phyloP scores from a whole-genome alignment of 208 protist species.

The Crithidia fasciculata region DNA sequence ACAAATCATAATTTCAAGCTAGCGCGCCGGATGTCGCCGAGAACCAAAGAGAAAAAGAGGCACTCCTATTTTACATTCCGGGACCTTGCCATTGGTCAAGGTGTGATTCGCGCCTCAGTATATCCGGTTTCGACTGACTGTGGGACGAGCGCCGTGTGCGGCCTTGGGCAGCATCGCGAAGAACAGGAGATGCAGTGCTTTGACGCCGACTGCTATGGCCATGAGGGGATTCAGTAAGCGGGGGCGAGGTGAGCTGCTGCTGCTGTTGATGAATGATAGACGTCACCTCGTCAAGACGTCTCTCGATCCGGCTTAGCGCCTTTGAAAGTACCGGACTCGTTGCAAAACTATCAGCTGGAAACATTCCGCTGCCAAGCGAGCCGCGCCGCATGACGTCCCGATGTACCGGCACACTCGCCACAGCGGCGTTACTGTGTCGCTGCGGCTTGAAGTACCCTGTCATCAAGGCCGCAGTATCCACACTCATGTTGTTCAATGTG shows the following conservation, averaged over 20 bases:
- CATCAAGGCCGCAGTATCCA: constrained; percentile 58
- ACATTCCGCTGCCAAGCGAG: constrained; percentile 7
- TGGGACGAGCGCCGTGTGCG: constrained; percentile 19
- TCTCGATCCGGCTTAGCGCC: constrained; percentile 68
- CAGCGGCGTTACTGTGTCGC: constrained; percentile 9
- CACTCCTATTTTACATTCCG: constrained; percentile 10
- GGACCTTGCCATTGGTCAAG: constrained; percentile 32
- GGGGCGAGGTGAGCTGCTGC: constrained; percentile 23
- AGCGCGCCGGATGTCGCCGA: neutral
- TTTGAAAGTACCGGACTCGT: constrained; percentile 54
- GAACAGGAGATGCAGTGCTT: constrained; percentile 19
- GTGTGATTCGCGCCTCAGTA: constrained; percentile 23
- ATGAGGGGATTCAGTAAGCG: neutral
- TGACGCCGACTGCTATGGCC: constrained; percentile 19
- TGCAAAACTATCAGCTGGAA: constrained; percentile 25
- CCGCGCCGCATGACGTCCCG: constrained; percentile 10
- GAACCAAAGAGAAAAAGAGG: constrained; percentile 3
- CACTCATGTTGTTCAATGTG: constrained; percentile 38
- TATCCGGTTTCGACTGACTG: constrained; percentile 28
- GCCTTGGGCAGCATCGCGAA: constrained; percentile 18
- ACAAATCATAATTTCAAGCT: neutral
- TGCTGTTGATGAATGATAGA: constrained; percentile 65
- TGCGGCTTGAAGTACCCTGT: constrained; percentile 71
- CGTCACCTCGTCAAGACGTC: constrained; percentile 70
- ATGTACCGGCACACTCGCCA: constrained; percentile 8